phyloP scores from a whole-genome alignment of 495 filamentous ascomycete species.

The Talaromyces trachyspermus region DNA sequence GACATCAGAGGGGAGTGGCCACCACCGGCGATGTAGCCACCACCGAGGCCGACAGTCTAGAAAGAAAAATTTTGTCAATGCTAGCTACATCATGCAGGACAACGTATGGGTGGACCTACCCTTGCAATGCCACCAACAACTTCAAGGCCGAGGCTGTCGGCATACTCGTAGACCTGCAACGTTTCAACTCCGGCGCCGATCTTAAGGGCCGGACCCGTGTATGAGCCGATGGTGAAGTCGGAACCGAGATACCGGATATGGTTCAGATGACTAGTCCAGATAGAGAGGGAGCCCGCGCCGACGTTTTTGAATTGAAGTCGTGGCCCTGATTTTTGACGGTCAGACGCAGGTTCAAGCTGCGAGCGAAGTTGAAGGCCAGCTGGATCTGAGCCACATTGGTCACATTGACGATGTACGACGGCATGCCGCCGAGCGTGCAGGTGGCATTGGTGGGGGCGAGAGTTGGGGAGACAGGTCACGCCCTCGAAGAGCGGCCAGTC shows the following conservation, averaged over 20 bases:
- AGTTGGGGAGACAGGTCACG: conserved; percentile 25
- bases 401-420: conserved; percentile 53
- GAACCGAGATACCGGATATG: conserved; percentile 30
- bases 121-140: conserved; percentile 24
- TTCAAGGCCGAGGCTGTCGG: conserved; percentile 16
- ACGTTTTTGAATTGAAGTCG: conserved; percentile 52
- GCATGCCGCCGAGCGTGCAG: conserved; percentile 53
- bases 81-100: too few species aligned
- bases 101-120: conserved; percentile 31
- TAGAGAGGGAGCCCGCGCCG: conserved; percentile 45
- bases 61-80: too few species aligned
- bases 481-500: conserved; percentile 40
- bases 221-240: conserved; percentile 32
- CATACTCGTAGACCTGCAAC: conserved; percentile 39
- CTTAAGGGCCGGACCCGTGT: conserved; percentile 43
- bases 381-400: conserved; percentile 49
- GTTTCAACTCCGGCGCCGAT: conserved; percentile 49
- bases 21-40: conserved; percentile 54
- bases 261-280: conserved; percentile 58
- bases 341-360: conserved; percentile 8
- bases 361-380: conserved; percentile 55
- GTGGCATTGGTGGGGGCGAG: conserved; percentile 21
- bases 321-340: conserved; percentile 15
- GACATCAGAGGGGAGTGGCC: conserved; percentile 49
- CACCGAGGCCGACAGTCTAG: conserved; percentile 30